Percentiles rank a stretch among this genome's conserved stretches.
phyloP scores from a whole-genome alignment of 768 basidiomycete species.

The Rhizopogon salebrosus region DNA sequence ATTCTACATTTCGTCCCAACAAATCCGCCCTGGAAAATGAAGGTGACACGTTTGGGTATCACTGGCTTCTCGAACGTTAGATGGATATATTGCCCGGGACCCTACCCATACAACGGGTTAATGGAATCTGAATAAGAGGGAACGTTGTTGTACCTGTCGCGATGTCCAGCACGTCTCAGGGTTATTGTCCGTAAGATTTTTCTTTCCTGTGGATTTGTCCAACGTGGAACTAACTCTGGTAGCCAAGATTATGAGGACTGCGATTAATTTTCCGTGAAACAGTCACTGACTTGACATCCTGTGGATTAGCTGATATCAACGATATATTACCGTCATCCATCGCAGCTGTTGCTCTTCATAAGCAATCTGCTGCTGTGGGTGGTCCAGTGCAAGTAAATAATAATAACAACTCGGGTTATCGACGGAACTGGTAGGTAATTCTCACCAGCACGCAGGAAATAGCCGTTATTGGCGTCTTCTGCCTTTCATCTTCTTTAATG shows the following conservation, averaged over 20 bases:
- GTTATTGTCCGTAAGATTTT: slow-evolving; percentile 60
- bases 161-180: slow-evolving; percentile 86
- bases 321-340: slow-evolving; percentile 20
- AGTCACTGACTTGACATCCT: slow-evolving; percentile 33
- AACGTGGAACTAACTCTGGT: slow-evolving; percentile 74
- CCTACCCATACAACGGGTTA: slow-evolving; percentile 35
- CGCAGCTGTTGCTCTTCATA: background rate
- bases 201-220: slow-evolving; percentile 70
- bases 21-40: slow-evolving; percentile 87
- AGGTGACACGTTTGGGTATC: slow-evolving; percentile 46
- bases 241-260: slow-evolving; percentile 4
- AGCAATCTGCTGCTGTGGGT: background rate
- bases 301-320: slow-evolving; percentile 11
- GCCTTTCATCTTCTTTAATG: background rate
- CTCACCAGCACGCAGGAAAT: background rate
- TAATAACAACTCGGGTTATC: background rate
- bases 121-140: background rate
- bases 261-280: slow-evolving; percentile 28
- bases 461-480: background rate
- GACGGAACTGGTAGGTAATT: background rate
- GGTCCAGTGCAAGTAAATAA: too few species aligned
- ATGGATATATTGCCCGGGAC: slow-evolving; percentile 72
- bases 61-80: slow-evolving; percentile 49
- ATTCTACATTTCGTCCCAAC: slow-evolving; percentile 65
- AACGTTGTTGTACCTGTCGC: slow-evolving; percentile 48